Conservation (phyloP, 257 asterid species). For the Solanum ahanhuiri region DNA sequence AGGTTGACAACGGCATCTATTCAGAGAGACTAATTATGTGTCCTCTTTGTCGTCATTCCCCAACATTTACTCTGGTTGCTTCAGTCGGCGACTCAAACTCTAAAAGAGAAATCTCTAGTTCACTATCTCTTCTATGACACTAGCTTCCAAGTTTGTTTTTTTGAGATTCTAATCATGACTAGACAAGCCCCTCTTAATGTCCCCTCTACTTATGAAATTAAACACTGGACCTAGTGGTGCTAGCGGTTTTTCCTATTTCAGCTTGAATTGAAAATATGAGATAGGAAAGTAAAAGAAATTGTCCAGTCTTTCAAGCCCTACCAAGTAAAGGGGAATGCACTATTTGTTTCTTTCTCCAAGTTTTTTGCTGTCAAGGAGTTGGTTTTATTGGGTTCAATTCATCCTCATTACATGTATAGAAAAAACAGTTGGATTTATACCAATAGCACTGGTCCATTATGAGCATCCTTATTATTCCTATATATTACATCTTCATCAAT, state of each 20-base stretch:
- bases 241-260: not conserved
- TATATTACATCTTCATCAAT: not conserved
- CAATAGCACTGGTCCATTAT: not conserved
- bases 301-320: not conserved
- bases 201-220: not conserved
- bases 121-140: not conserved
- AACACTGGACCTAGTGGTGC: not conserved
- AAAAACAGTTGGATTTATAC: not conserved
- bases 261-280: not conserved
- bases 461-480: not conserved
- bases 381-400: not conserved
- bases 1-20: not conserved
- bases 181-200: not conserved
- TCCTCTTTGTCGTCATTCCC: not conserved
- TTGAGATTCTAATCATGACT: not conserved
- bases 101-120: not conserved
- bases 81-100: not conserved
- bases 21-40: not conserved
- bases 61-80: not conserved
- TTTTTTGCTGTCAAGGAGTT: not conserved
- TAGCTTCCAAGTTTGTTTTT: not conserved
- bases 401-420: not conserved
- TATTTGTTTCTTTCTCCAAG: not conserved
- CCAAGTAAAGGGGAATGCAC: not conserved
- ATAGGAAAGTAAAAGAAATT: not conserved